A percentile compares a stretch with the other conserved stretches of the same genome.
These are phyloP conservation scores for Nannochloris sp. DNA, from an alignment of 139 green algal species.

Conservation along the genomic window DNA sequence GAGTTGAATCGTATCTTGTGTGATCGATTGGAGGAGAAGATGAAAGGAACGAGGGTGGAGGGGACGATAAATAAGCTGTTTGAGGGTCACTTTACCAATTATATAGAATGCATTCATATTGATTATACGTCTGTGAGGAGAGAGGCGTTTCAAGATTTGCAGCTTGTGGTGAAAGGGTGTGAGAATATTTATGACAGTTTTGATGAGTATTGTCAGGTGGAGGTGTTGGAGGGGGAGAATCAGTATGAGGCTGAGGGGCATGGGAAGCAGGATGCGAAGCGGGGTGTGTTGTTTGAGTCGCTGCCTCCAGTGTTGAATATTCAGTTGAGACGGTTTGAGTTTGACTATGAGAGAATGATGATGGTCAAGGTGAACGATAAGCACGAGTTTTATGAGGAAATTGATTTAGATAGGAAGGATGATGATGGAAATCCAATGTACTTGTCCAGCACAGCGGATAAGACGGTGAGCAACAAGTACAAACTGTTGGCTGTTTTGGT, in stretches of 20 bases:
- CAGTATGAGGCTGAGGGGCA: conserved; percentile 89
- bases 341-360: conserved; percentile 65
- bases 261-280: conserved; percentile 87
- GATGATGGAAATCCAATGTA: conserved; percentile 31
- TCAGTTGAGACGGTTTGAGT: conserved; percentile 98
- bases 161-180: conserved; percentile 94
- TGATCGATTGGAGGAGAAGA: conserved; percentile 97
- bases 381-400: conserved; percentile 84
- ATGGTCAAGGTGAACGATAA: conserved; percentile 78
- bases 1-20: conserved; percentile 94
- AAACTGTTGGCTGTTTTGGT: conserved; percentile 85
- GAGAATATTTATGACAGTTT: conserved; percentile 69
- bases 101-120: conserved; percentile 91
- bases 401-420: conserved; percentile 71
- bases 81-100: conserved; percentile 81
- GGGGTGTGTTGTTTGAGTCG: conserved; percentile 81
- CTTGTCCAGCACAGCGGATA: conserved; percentile 50
- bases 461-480: conserved; percentile 73
- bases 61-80: conserved; percentile 86
- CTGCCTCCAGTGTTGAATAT: conserved; percentile 93
- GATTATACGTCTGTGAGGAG: conserved; percentile 77
- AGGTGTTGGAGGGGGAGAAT: conserved; percentile 78
- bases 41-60: conserved; percentile 95
- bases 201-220: conserved; percentile 71
- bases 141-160: conserved; percentile 84